Conservation (phyloP, 768 basidiomycete species). For the Porphyrellus cyaneotinctus region DNA sequence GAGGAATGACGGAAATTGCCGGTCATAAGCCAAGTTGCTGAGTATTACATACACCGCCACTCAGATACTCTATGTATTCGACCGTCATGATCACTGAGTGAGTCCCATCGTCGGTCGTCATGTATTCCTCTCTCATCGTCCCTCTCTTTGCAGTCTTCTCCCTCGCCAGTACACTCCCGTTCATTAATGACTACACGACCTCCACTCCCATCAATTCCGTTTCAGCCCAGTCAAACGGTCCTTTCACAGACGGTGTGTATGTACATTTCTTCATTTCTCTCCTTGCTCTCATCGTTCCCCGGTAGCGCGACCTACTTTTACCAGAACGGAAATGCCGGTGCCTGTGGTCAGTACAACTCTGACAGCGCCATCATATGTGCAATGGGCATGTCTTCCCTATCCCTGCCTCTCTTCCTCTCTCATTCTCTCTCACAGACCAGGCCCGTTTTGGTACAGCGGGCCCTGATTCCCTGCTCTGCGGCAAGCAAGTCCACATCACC, state of each 20-base stretch:
- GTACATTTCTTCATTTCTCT: constrained; percentile 10
- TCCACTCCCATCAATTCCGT: background rate
- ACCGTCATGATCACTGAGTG: too few relatives aligned
- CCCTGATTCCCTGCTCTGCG: constrained; percentile 56
- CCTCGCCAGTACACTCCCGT: constrained; percentile 20
- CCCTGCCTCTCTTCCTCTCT: background rate
- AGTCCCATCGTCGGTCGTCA: constrained; percentile 8
- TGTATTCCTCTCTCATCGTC: constrained; percentile 38
- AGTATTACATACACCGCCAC: background rate
- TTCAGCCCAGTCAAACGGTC: constrained; percentile 24
- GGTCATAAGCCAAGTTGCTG: background rate
- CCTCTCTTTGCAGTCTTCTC: constrained; percentile 62
- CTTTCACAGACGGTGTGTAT: constrained; percentile 42
- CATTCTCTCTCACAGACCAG: constrained; percentile 37
- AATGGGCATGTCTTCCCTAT: constrained; percentile 42
- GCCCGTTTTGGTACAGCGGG: constrained; percentile 48
- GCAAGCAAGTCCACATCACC: constrained; percentile 56
- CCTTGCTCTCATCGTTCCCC: background rate
- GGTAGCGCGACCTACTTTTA: constrained; percentile 63
- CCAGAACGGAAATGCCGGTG: constrained; percentile 71
- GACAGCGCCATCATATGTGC: constrained; percentile 63
- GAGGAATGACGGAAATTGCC: constrained; percentile 14
- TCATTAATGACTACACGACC: background rate
- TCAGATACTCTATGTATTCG: too few relatives aligned
- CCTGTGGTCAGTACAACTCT: constrained; percentile 61